Evolutionary conservation across 805 yeast species (phyloP), one percentile per base, ranked within the genome.

Genomic region (Isabelozyma rhagii): DNA sequence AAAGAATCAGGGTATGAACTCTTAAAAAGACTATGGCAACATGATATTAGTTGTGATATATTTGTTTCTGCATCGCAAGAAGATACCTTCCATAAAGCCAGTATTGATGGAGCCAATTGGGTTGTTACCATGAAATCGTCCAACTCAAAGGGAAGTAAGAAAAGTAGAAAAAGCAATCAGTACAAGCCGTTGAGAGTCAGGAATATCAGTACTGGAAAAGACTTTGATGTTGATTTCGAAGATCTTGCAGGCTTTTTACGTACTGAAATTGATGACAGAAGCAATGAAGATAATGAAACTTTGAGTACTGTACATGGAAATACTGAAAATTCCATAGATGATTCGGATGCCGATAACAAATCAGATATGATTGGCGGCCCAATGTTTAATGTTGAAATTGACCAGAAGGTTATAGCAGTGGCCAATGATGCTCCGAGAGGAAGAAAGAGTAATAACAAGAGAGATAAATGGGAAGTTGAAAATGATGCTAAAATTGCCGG

Each of bases 391-490:
- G 59, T 64, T 2, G 69, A 66, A 44, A 59, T 66, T 13, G 56
- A 74, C 40, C 90, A 85, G 55, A 83, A 81, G 47, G 85, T 86
- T 8, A 69, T 79, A 0, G 79, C 84, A 46, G 85, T 93, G 2
- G 81, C 89, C 1, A 89, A 89, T 58, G 89, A 88, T 57, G 92
- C 94, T 1, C 89, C 89, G 4, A 80, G 87, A 64, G 87, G 94
- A 17, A 82, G 87, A 46, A 88, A 87, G 63, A 81, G 82, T 51
- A 14, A 43, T 31, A 88, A 85, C 61, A 85, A 85, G 60, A 82
- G 81, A 61, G 96, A 89, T 53, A 83, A 80, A 57, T 88, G 87
- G 89, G 82, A 83, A 14, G 66, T 82, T 41, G 96, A 89, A 51
- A 90, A 88, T 53, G 84, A 81, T 48, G 81, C 96, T 0, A 80